Evolutionary conservation across 345 rosid species (phyloP), one percentile per base, ranked within the genome.

Genomic region (Salix viminalis): DNA sequence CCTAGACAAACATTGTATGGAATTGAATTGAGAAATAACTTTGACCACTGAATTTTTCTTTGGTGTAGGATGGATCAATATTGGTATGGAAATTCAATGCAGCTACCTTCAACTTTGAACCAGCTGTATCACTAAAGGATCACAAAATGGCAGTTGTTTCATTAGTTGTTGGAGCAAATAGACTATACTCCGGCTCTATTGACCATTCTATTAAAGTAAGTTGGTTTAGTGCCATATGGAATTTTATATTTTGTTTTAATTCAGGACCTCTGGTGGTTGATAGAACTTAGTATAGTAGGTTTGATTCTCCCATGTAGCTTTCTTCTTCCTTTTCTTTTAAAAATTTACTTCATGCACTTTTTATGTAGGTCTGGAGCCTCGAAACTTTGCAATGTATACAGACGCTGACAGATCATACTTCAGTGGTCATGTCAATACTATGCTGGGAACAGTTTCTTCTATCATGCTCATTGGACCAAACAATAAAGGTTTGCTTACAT

Each of bases 401-500:
- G 85, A 89, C 93, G 2, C 84, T 94, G 72, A 85, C 85, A 0
- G 97, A 85, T 61, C 99, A 96, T 79, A 85, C 90, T 68, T 80
- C 91, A 24, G 97, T 96, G 26, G 97, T 96, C 61, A 96, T 91
- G 98, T 96, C 98, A 58, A 89, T 94, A 78, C 95, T 94, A 74
- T 96, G 99, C 85, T 96, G 98, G 99, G 99, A 96, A 76, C 97
- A 93, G 80, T 96, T 93, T 86, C 98, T 96, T 78, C 82, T 93
- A 79, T 96, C 98, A 66, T 93, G 99, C 69, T 96, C 99, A 52
- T 84, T 96, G 84, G 99, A 96, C 83, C 76, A 93, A 84, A 92
- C 97, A 67, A 82, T 93, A 80, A 96, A 93, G 94, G 99, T 92
- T 78, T 24, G 61, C 67, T 15, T 69, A 56, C 67, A 71, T 30